Evolutionary conservation across 768 basidiomycete genomes (phyloP), one percentile per base, ranked within the genome.

Genomic region (Auriscalpium microsporum): DNA sequence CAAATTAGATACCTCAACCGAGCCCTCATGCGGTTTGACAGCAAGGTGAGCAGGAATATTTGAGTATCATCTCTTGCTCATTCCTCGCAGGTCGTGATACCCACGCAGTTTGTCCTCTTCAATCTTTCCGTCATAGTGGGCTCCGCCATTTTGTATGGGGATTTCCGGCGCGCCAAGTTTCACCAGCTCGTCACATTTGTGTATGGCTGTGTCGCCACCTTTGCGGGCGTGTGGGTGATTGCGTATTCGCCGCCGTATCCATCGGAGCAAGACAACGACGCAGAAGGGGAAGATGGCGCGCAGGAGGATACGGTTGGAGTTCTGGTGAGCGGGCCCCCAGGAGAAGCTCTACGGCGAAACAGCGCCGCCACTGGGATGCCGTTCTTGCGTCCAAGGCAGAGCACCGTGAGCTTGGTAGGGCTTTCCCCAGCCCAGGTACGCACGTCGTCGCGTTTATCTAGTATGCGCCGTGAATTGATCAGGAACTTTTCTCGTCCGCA

Each of bases 81-180:
- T 54, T 0, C 42, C 28, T 48, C 55, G 21, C 58, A 91, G 89
- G 78, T 86, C 52, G 94, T 97, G 23, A 91, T 98, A 59, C 95
- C 94, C 5, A 86, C 85, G 13, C 94, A 97, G 74, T 98, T 96
- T 67, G 92, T 95, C 34, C 77, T 93, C 54, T 98, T 98, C 73
- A 94, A 90, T 23, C 75, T 98, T 37, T 92, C 90, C 5, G 92
- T 91, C 5, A 94, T 99, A 62, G 73, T 90, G 54, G 95, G 94
- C 28, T 94, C 92, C 4, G 92, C 90, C 1, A 85, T 99, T 14
- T 78, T 99, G 1, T 99, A 95, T 66, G 87, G 90, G 23, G 95
- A 99, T 69, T 99, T 99, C 72, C 78, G 82, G 61, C 81, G 80
- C 57, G 84, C 90, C 11, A 79, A 80, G 10, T 88, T 93, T 67